Base-by-base conservation (phyloP, 495 filamentous ascomycete genomes). In the Friedmanniomyces endolithicus region DNA sequence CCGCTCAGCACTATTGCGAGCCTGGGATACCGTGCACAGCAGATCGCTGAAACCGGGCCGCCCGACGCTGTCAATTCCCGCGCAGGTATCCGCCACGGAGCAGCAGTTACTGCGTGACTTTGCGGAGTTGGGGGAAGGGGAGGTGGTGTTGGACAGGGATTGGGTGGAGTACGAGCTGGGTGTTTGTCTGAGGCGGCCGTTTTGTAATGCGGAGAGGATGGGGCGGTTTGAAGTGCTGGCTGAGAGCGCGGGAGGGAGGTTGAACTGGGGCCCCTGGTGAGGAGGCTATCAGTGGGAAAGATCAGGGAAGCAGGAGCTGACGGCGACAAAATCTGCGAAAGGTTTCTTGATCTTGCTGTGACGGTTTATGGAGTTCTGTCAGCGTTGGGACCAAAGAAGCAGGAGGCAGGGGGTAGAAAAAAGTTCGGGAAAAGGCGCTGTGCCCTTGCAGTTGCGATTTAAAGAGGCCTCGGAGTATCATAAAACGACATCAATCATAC, bases 151-250 rank as follows among this genome's bases (percentile, higher is more conserved):
- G 48, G 19, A 1, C 7, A 50, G 35, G 34, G 27, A 29, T 6
- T 57, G 55, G 55, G 25, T 57, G 2, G 55, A 51, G 33, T 57
- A 48, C 23, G 39, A 51, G 55, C 27, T 57, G 16, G 47, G 35
- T 1, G 37, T 44, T 3, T 31, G 48, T 34, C 7, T 50, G 48
- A 9, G 39, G 25, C 47, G 6, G n/a, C 47, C 47, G 16, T 45
- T 50, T 35, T 33, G 48, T 35, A 51, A 33, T 1, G 20, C 34
- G 6, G 35, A 43, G 31, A 8, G 37, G 16, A 57, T 57, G 55
- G 40, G 55, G 4, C 8, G 55, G 40, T 40, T 37, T 20, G 53
- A 56, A 29, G 17, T 56, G 12, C 27, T 56, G 1, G 44, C 45
- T 9, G 19, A 29, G 17, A 43, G 53, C 23, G 53, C 31, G 2